Base-by-base conservation (phyloP, 2,329 filamentous ascomycete genomes). In the Pestalotiopsis sp. region DNA sequence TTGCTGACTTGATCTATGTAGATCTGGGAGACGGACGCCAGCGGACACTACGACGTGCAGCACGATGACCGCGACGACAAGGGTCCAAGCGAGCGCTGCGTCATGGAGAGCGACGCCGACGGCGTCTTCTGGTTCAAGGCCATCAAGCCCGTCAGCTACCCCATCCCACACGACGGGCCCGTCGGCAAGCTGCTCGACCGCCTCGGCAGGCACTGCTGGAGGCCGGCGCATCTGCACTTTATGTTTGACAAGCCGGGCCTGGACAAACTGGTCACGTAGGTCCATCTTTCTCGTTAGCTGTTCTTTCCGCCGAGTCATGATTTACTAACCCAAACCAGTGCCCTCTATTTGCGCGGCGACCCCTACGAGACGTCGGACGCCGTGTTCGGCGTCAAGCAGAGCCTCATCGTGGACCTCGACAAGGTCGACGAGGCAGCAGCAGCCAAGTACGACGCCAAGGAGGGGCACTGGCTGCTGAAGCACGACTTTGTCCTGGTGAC, bases 301-400 rank as follows among this genome's bases (percentile, higher is more conserved):
- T 52, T 39, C 49, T 6, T 56, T 17, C 41, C 52, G 1, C 23
- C n/a, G 57, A 25, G 58, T 45, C 14, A n/a, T 69, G 20, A 38
- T 14, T 25, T 25, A 69, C 59, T 66, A 68, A 64, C 69, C 57
- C 6, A 23, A 17, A 58, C 60, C 60, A 94, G 91, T 3, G 92
- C 93, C 0, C 83, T 97, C 0, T 97, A 95, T 76, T 83, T 95
- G 67, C 89, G 91, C 2, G 90, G 90, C 60, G 93, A 95, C 74
- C 92, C 91, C 0, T 96, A 95, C 77, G 93, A 95, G 82, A 92
- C 89, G 1, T 93, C 91, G 0, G 93, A 97, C 76, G 92, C 93
- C 0, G 93, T 97, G 1, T 97, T 97, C 74, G 93, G 93, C 23
- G 93, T 97, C 68, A 97, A 97, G 79, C 86, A 93, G 77, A 93